phyloP scores from a whole-genome alignment of 805 yeast species.

The Yarrowia osloensis region DNA sequence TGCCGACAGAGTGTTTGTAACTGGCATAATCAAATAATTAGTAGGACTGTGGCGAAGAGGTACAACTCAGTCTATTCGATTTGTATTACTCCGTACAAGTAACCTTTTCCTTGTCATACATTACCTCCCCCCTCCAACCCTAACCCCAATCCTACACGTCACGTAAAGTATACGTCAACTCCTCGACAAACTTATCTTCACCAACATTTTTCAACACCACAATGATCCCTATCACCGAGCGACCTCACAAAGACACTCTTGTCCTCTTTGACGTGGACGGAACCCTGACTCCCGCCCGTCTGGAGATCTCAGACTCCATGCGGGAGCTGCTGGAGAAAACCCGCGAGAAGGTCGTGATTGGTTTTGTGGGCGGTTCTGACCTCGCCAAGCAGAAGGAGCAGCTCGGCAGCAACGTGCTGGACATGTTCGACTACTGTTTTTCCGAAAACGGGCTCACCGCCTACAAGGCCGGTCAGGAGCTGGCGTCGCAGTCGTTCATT shows the following conservation, averaged over 20 bases:
- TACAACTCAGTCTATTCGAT: too few species aligned
- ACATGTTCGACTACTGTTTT: conserved; percentile 92
- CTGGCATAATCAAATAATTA: too few species aligned
- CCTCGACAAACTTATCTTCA: neutral
- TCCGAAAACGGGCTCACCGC: conserved; percentile 98
- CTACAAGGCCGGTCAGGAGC: conserved; percentile 82
- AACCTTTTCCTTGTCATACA: too few species aligned
- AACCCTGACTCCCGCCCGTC: conserved; percentile 96
- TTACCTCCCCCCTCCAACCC: neutral
- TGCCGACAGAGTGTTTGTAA: too few species aligned
- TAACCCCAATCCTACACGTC: neutral
- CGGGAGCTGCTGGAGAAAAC: conserved; percentile 65
- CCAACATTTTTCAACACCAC: conserved; percentile 5
- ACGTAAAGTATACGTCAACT: neutral
- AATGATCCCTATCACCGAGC: conserved; percentile 66
- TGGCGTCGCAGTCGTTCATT: conserved; percentile 92
- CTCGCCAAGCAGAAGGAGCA: conserved; percentile 94
- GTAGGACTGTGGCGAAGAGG: too few species aligned
- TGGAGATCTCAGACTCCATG: conserved; percentile 65
- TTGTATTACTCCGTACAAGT: too few species aligned
- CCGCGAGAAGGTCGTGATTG: conserved; percentile 90
- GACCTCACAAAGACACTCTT: conserved; percentile 69
- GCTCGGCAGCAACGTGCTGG: conserved; percentile 74
- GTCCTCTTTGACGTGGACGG: conserved; percentile 98
- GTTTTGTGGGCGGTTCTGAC: conserved; percentile 98